phyloP scores from a whole-genome alignment of 2,329 filamentous ascomycete species.

The Cordyceps cateniannulata region DNA sequence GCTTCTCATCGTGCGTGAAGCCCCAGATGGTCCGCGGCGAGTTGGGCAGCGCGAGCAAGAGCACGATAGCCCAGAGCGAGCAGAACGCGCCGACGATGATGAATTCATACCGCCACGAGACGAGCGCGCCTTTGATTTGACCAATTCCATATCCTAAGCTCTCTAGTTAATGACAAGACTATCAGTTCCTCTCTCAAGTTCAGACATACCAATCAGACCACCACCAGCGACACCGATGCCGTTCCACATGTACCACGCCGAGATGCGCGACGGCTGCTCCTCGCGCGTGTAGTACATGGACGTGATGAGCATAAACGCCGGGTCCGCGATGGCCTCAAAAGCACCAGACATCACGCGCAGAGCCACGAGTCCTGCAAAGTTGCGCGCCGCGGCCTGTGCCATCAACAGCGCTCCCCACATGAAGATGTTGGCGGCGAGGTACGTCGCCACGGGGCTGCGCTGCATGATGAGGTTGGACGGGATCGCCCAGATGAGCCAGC shows the following conservation, averaged over 20 bases:
- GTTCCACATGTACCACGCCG: constrained; percentile 53
- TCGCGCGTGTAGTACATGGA: constrained; percentile 58
- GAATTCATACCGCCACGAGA: constrained; percentile 63
- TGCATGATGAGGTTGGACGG: constrained; percentile 27
- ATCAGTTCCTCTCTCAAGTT: background rate
- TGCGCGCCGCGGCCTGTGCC: constrained; percentile 47
- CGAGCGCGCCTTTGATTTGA: constrained; percentile 48
- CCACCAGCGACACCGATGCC: constrained; percentile 54
- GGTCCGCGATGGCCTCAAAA: constrained; percentile 49
- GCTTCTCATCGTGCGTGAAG: constrained; percentile 42
- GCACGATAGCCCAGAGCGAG: constrained; percentile 51
- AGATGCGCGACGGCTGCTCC: constrained; percentile 56
- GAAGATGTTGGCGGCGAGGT: constrained; percentile 43
- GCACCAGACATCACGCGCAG: constrained; percentile 57
- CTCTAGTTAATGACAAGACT: background rate
- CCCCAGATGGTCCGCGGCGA: constrained; percentile 48
- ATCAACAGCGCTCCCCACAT: constrained; percentile 44
- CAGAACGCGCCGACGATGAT: constrained; percentile 56
- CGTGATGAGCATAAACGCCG: constrained; percentile 55
- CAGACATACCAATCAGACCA: constrained; percentile 31
- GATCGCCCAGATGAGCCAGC: constrained; percentile 32
- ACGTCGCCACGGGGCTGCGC: constrained; percentile 28
- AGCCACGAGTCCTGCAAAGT: constrained; percentile 48
- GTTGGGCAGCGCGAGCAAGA: constrained; percentile 51
- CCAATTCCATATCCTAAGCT: constrained; percentile 49